These are phyloP conservation scores for Afroboletus lepidellus DNA, from an alignment of 1,284 basidiomycete genomes.

Conservation along the genomic window DNA sequence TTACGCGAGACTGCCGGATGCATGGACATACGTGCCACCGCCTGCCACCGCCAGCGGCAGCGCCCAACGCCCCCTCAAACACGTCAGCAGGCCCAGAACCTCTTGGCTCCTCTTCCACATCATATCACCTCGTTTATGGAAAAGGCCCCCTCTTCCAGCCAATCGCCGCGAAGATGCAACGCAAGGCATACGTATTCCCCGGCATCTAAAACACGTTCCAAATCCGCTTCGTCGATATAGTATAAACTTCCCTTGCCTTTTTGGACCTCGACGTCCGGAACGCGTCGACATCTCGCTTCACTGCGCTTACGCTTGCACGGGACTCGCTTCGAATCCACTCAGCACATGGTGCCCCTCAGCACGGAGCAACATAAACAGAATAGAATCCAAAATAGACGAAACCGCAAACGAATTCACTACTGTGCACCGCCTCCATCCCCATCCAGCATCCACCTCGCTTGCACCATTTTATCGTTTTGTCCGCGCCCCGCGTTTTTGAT, in stretches of 20 bases:
- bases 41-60: slow-evolving; percentile 10
- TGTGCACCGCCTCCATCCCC: slow-evolving; percentile 6
- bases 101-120: background rate
- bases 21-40: background rate
- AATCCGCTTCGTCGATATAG: background rate
- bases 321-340: slow-evolving; percentile 1
- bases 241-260: background rate
- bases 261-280: slow-evolving; percentile 5
- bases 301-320: background rate
- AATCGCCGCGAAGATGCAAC: background rate
- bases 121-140: background rate
- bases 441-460: slow-evolving; percentile 2
- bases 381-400: slow-evolving; percentile 6
- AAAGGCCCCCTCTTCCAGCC: background rate
- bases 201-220: background rate
- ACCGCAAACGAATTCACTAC: background rate
- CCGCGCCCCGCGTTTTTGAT: slow-evolving; percentile 2
- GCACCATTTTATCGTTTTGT: background rate
- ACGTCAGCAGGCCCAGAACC: background rate
- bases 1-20: background rate
- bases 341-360: slow-evolving; percentile 1
- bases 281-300: slow-evolving; percentile 3
- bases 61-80: slow-evolving; percentile 12
- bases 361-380: background rate
- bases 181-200: background rate